Conservation (phyloP, 1,284 basidiomycete species). For the Uromyces viciae-fabae region DNA sequence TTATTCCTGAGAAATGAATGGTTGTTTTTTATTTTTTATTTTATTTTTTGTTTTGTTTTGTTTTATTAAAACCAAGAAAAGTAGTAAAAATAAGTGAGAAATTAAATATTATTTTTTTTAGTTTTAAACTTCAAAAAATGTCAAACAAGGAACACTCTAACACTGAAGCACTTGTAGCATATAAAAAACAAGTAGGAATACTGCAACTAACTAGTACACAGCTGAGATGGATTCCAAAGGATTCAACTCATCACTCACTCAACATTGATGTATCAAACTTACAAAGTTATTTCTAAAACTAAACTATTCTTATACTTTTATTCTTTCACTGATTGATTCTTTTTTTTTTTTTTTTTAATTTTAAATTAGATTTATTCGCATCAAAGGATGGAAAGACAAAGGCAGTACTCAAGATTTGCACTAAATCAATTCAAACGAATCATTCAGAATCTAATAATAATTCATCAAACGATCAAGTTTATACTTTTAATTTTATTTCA, state of each 20-base stretch:
- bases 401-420: slow-evolving; percentile 66
- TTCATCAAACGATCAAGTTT: slow-evolving; percentile 51
- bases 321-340: not conserved
- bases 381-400: slow-evolving; percentile 73
- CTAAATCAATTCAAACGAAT: slow-evolving; percentile 49
- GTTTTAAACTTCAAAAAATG: no score
- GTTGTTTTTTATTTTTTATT: no score
- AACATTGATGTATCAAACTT: slow-evolving; percentile 16
- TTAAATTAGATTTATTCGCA: slow-evolving; percentile 66
- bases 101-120: no score
- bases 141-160: no score
- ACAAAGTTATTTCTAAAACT: not conserved
- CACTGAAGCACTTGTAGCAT: slow-evolving; percentile 64
- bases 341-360: not conserved
- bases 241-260: slow-evolving; percentile 48
- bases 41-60: no score
- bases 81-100: not conserved
- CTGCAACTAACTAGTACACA: slow-evolving; percentile 67
- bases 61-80: not conserved
- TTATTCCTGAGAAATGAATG: no score
- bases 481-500: slow-evolving; percentile 56
- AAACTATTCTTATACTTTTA: not conserved
- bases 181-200: slow-evolving; percentile 70
- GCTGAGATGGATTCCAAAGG: slow-evolving; percentile 70
- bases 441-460: not conserved